phyloP scores from a whole-genome alignment of 2,329 filamentous ascomycete species.

The Verticillium klebahnii region DNA sequence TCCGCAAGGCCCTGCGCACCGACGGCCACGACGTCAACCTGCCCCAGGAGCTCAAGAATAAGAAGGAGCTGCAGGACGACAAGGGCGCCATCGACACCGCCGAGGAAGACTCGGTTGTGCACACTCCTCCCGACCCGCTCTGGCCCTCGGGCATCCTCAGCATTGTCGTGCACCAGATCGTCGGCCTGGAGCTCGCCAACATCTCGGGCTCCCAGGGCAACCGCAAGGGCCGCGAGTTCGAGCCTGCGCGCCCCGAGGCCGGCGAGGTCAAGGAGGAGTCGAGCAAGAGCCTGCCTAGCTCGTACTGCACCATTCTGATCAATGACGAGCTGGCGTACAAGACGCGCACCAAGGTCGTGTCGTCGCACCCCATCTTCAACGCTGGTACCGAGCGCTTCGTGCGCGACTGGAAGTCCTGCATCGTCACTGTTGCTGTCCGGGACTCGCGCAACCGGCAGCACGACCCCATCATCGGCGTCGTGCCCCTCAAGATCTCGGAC shows the following conservation, averaged over 20 bases:
- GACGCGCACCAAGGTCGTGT: conserved; percentile 90
- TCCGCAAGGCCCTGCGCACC: conserved; percentile 77
- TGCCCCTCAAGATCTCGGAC: conserved; percentile 82
- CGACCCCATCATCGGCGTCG: conserved; percentile 88
- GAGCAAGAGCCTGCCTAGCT: conserved; percentile 73
- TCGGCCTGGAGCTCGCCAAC: conserved; percentile 88
- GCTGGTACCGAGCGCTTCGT: conserved; percentile 91
- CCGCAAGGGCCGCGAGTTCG: conserved; percentile 79
- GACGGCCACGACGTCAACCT: conserved; percentile 79
- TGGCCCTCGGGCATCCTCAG: conserved; percentile 91
- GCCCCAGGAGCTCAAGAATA: conserved; percentile 67
- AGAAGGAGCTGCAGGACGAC: conserved; percentile 80
- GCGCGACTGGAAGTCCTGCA: conserved; percentile 84
- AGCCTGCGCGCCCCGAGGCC: conserved; percentile 74
- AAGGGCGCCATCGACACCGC: conserved; percentile 70
- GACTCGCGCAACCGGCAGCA: conserved; percentile 88
- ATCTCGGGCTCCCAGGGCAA: conserved; percentile 81
- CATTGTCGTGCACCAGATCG: conserved; percentile 87
- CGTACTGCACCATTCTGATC: conserved; percentile 87
- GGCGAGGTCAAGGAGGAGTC: conserved; percentile 86
- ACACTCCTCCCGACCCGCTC: conserved; percentile 90
- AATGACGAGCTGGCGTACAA: conserved; percentile 91
- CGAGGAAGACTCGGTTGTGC: conserved; percentile 78
- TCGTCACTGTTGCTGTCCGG: conserved; percentile 83
- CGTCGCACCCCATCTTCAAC: conserved; percentile 94